Evolutionary conservation across 192 early-diverging fungal species (phyloP).

Genomic region (Entophlyctis luteolus): DNA sequence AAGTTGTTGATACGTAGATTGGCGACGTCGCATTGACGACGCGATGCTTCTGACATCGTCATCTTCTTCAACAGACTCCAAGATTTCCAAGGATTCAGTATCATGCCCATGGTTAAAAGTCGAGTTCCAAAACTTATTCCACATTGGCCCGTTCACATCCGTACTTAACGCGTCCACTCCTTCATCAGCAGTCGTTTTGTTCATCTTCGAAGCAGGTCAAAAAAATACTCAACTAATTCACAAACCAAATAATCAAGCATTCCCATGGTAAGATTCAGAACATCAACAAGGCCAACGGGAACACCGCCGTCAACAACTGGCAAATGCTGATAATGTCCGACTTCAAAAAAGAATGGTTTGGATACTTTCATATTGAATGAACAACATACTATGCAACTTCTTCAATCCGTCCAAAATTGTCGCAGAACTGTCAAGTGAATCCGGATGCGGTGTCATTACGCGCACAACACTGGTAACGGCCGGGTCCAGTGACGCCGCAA

Average conservation of each 20-base stretch:
- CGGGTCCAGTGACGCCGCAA: constrained; percentile 72
- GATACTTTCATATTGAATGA: background rate
- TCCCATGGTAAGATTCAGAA: constrained; percentile 46
- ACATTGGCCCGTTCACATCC: constrained; percentile 32
- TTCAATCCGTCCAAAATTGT: constrained; percentile 49
- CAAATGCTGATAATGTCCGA: constrained; percentile 45
- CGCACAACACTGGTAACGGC: constrained; percentile 87
- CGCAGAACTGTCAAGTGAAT: constrained; percentile 35
- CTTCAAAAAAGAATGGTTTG: background rate
- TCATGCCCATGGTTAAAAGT: constrained; percentile 25
- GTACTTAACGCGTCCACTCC: too few relatives aligned
- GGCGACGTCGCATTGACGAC: background rate
- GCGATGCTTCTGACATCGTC: constrained; percentile 1
- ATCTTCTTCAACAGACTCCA: background rate
- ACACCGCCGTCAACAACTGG: constrained; percentile 42
- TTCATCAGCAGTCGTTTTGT: constrained; percentile 14
- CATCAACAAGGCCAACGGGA: constrained; percentile 47
- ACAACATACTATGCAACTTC: constrained; percentile 38
- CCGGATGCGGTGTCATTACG: constrained; percentile 80
- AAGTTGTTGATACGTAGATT: background rate
- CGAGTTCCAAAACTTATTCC: constrained; percentile 49
- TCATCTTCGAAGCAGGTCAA: constrained; percentile 1
- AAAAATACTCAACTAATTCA: background rate
- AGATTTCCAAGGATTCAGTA: constrained; percentile 10
- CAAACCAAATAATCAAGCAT: constrained; percentile 33